Evolutionary conservation across 2,329 filamentous ascomycete species (phyloP), one percentile per base, ranked within the genome.

Genomic region (Stemphylium vesicarium): DNA sequence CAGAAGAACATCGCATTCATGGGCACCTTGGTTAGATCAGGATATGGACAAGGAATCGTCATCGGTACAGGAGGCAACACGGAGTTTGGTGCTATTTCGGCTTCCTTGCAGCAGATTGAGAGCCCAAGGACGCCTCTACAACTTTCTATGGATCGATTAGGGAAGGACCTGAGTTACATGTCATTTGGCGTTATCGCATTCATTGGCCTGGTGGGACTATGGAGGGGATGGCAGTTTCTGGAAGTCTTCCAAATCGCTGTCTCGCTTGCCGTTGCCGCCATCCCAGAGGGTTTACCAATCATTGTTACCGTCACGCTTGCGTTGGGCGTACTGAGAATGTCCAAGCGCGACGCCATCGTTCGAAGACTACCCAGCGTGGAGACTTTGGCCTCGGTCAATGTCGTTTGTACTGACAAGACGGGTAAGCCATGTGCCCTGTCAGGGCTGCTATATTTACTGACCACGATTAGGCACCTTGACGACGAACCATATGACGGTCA

Each of bases 331-430:
- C 86, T 99, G 69, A 88, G 95, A 53, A 99, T 99, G 95, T 96
- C 95, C 57, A 92, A 88, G 70, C 87, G 94, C 66, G 91, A 96
- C 73, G 95, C 95, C 8, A 99, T 99, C 73, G 94, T 99, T 56
- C 89, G 95, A 64, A 89, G 91, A 71, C 89, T 99, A 78, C 96
- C 96, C 18, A 98, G 95, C 75, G 96, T 99, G 8, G 95, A 99
- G 75, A 99, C 95, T 0, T 80, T 99, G 4, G 96, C 96, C 8
- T 97, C 93, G n/a, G 95, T 99, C 55, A 99, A 98, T 69, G 93
- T 99, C n/a, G 92, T 99, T 6, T 99, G 96, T 79, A 97, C 92
- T 64, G 95, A 99, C 81, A 99, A 99, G 79, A 99, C 95, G 38
- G 92, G 86, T 86, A 77, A 52, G 63, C 57, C 18, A 5, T 16